phyloP scores from a whole-genome alignment of 2,329 filamentous ascomycete genomes.

The Achaetomium macrosporum region DNA sequence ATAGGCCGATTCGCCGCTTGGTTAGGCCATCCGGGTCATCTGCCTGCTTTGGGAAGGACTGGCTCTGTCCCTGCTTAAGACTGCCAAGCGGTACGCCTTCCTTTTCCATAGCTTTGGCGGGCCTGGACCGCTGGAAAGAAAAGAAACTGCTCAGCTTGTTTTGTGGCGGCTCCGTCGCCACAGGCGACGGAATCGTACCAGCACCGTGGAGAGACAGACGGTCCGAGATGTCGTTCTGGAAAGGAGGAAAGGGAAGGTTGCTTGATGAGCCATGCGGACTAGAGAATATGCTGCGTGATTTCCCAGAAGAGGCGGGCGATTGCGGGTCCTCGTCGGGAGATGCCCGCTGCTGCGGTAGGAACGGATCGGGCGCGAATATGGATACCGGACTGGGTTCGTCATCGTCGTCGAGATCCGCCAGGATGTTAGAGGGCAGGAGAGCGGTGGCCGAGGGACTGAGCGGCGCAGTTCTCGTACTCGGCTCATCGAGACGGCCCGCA shows the following conservation, averaged over 20 bases:
- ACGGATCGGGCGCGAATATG: slow-evolving; percentile 30
- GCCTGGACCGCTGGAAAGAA: slow-evolving; percentile 54
- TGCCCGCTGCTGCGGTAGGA: slow-evolving; percentile 29
- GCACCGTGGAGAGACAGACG: slow-evolving; percentile 35
- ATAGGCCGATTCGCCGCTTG: slow-evolving; percentile 53
- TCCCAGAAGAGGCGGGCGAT: slow-evolving; percentile 55
- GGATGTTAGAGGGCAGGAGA: slow-evolving; percentile 63
- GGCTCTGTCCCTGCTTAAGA: slow-evolving; percentile 66
- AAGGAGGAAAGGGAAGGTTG: slow-evolving; percentile 50
- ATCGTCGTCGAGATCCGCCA: slow-evolving; percentile 60
- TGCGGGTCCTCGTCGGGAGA: slow-evolving; percentile 45
- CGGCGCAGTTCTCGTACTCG: slow-evolving; percentile 57
- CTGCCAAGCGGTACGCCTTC: slow-evolving; percentile 62
- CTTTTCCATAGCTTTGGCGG: slow-evolving; percentile 54
- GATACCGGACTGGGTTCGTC: slow-evolving; percentile 45
- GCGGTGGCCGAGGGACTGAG: slow-evolving; percentile 72
- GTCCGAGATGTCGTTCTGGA: slow-evolving; percentile 41
- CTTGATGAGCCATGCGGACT: slow-evolving; percentile 58
- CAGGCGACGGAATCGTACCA: slow-evolving; percentile 38
- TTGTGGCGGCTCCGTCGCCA: slow-evolving; percentile 28
- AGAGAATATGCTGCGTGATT: slow-evolving; percentile 51
- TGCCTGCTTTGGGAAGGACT: slow-evolving; percentile 63
- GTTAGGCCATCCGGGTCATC: slow-evolving; percentile 50
- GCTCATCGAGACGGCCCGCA: slow-evolving; percentile 48
- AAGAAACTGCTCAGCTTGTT: slow-evolving; percentile 48